phyloP scores from a whole-genome alignment of 305 asterid species.

The Fraxinus velutina region DNA sequence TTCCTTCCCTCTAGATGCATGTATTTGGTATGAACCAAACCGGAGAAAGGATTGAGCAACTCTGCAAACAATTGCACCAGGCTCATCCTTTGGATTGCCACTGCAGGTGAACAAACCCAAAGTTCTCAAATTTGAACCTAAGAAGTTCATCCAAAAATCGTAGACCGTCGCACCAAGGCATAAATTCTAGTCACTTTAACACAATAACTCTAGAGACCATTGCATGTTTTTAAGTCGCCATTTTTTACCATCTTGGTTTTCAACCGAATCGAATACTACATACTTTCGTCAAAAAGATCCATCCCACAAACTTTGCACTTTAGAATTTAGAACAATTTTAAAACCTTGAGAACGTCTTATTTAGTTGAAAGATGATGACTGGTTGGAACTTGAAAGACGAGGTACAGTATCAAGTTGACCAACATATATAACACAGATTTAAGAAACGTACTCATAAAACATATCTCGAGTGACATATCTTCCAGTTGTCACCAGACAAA shows the following conservation, averaged over 20 bases:
- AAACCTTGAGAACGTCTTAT: slow-evolving; percentile 1
- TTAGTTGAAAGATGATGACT: neutral
- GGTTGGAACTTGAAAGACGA: neutral
- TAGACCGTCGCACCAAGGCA: neutral
- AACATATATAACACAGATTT: neutral
- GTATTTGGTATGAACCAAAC: slow-evolving; percentile 95
- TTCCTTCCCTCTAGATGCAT: slow-evolving; percentile 76
- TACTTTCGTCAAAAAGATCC: neutral
- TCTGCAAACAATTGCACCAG: slow-evolving; percentile 97
- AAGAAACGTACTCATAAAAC: slow-evolving; percentile 83
- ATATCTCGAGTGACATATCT: slow-evolving; percentile 80
- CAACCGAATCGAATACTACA: neutral
- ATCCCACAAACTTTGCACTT: neutral
- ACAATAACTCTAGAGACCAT: neutral
- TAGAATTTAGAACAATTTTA: slow-evolving; percentile 1
- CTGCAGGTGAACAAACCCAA: slow-evolving; percentile 47
- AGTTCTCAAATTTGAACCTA: slow-evolving; percentile 20
- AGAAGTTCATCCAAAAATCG: slow-evolving; percentile 14
- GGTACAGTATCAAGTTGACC: neutral
- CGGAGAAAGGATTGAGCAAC: slow-evolving; percentile 90
- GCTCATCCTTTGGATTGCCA: slow-evolving; percentile 95
- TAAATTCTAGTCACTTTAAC: neutral
- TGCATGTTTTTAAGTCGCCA: neutral
- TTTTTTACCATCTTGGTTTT: neutral
- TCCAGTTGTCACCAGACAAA: slow-evolving; percentile 85